Conservation (phyloP, 331 rosid species). For the Malus hybrid region DNA sequence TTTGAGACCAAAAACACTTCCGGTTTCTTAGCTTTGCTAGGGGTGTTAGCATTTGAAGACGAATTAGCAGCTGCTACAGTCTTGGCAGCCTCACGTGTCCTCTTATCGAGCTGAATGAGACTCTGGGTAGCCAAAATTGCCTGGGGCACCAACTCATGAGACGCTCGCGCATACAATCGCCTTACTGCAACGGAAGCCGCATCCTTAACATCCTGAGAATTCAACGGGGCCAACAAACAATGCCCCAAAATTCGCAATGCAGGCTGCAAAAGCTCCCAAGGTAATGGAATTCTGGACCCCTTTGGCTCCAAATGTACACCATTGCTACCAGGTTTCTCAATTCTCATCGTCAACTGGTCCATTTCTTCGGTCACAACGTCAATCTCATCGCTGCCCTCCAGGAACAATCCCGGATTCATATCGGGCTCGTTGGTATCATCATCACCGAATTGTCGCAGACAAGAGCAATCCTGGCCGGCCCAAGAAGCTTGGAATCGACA, state of each 20-base stretch:
- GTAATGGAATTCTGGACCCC: slow-evolving; percentile 62
- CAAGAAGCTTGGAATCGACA: slow-evolving; percentile 60
- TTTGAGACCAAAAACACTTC: slow-evolving; percentile 82
- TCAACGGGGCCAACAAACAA: slow-evolving; percentile 80
- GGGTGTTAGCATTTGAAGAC: slow-evolving; percentile 67
- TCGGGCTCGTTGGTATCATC: slow-evolving; percentile 1
- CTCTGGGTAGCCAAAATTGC: slow-evolving; percentile 83
- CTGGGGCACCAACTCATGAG: slow-evolving; percentile 88
- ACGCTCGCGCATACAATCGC: slow-evolving; percentile 70
- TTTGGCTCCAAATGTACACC: slow-evolving; percentile 14
- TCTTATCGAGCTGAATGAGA: slow-evolving; percentile 79
- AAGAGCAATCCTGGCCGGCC: slow-evolving; percentile 86
- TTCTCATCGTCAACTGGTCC: slow-evolving; percentile 31
- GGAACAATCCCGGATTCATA: slow-evolving; percentile 15
- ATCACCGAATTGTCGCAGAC: slow-evolving; percentile 41
- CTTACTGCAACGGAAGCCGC: slow-evolving; percentile 59
- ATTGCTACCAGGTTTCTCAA: slow-evolving; percentile 21
- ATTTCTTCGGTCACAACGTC: slow-evolving; percentile 37
- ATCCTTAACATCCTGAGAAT: slow-evolving; percentile 65
- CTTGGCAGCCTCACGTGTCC: slow-evolving; percentile 42
- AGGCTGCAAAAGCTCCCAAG: slow-evolving; percentile 97
- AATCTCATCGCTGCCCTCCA: slow-evolving; percentile 28
- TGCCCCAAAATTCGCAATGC: slow-evolving; percentile 82
- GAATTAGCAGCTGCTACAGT: slow-evolving; percentile 25
- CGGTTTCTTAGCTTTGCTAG: slow-evolving; percentile 78